These are phyloP conservation scores for Tripterygium wilfordii DNA, from an alignment of 177 flowering plant genomes.

Conservation along the genomic window DNA sequence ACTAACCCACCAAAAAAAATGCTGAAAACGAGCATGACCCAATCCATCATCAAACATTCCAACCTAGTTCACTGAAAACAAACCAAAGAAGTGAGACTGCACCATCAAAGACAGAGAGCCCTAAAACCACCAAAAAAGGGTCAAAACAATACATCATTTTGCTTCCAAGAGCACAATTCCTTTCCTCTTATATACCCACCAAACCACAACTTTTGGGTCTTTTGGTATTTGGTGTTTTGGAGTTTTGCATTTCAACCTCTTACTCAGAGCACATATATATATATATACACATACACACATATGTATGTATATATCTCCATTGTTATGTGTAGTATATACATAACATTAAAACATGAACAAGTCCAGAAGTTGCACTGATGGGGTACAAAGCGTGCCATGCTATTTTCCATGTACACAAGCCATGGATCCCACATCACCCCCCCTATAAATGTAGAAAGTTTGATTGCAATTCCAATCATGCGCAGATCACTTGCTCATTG, in stretches of 20 bases:
- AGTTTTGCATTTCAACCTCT: not conserved
- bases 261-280: too few species aligned
- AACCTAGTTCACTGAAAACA: too few species aligned
- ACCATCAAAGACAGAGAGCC: too few species aligned
- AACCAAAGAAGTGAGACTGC: too few species aligned
- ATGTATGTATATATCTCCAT: too few species aligned
- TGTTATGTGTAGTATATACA: too few species aligned
- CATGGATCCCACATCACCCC: too few species aligned
- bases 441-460: not conserved
- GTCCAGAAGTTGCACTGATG: not conserved
- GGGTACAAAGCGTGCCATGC: constrained; percentile 16
- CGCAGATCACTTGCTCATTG: constrained; percentile 4
- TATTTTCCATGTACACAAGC: constrained; percentile 5
- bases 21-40: too few species aligned
- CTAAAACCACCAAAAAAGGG: too few species aligned
- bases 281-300: too few species aligned
- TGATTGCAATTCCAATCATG: constrained; percentile 12
- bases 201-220: constrained; percentile 13
- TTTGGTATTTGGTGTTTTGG: constrained; percentile 3
- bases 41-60: too few species aligned
- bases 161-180: constrained; percentile 1
- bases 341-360: not conserved
- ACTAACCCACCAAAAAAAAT: too few species aligned
- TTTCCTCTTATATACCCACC: not conserved
- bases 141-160: not conserved